Evolutionary conservation across 75 land plant species (phyloP).

Genomic region (Cupressus sempervirens): DNA sequence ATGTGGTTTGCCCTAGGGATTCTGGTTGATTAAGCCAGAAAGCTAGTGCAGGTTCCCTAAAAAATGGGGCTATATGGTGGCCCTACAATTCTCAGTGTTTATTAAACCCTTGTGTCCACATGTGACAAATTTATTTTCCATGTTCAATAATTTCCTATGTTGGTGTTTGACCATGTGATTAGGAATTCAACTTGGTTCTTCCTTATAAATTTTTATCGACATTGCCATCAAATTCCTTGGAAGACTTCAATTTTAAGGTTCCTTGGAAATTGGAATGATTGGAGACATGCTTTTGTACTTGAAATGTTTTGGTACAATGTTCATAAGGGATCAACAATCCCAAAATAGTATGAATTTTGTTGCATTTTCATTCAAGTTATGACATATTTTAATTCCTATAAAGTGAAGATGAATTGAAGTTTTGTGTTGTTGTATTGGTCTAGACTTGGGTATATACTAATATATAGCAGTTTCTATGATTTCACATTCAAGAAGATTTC

Average conservation of each 20-base stretch:
- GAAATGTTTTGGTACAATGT: slow-evolving; percentile 9
- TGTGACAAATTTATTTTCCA: no score
- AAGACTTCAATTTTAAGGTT: background rate
- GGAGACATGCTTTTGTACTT: background rate
- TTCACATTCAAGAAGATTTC: background rate
- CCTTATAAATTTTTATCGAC: background rate
- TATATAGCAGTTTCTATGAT: background rate
- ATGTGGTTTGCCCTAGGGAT: no score
- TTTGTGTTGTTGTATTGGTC: background rate
- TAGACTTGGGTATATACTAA: background rate
- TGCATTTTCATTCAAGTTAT: background rate
- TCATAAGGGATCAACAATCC: background rate
- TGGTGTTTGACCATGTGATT: no score
- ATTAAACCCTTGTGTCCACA: no score
- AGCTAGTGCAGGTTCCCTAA: no score
- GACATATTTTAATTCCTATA: background rate
- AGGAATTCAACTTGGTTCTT: no score
- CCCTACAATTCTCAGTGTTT: no score
- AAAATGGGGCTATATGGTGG: no score
- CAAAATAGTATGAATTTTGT: background rate
- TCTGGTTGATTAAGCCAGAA: no score
- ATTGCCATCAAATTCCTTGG: background rate
- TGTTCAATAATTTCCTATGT: no score
- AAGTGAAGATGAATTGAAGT: background rate
- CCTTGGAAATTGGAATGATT: background rate